Base-by-base conservation (phyloP, 2,329 filamentous ascomycete species). In the Alternaria sp. region DNA sequence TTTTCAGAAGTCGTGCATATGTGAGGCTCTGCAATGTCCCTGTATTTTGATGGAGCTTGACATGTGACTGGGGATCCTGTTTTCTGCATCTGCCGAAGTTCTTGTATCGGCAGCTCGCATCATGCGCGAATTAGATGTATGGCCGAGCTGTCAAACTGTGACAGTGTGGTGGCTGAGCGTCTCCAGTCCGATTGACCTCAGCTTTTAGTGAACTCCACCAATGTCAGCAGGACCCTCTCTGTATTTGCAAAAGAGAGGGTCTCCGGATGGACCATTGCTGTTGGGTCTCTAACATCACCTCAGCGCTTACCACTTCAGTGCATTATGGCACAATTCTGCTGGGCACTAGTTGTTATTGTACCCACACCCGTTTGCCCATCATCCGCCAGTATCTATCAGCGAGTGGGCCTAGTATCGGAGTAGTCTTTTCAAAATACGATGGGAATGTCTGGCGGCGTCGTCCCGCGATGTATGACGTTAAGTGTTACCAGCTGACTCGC, bases 351-450 rank as follows among this genome's bases (percentile, higher is more conserved):
- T 45, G 8, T 45, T 54, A 40, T 25, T 40, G 57, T 59, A 59
- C 57, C 65, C 65, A 68, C 62, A 65, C 30, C 48, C 48, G 59
- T 60, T 60, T 63, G 61, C 59, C 40, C 63, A 60, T 63, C 54
- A 64, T 38, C 51, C 59, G 62, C 45, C 59, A 44, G 36, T 12
- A 48, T 11, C 51, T 45, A 57, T 46, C 45, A 60, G 41, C 44
- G 36, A 36, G 30, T 38, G 36, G 41, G 40, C 27, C 40, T 34
- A 50, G 59, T 16, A 25, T 30, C 30, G 44, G 44, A 18, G 32
- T 22, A 32, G 38, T 22, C n/a, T 8, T 49, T 34, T 34, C 25
- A 43, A 48, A 18, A 49, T 38, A 40, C 10, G 18, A 49, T 34
- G 40, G 32, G 41, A 41, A 43, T 44, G 41, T 32, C 28, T 48